Evolutionary conservation across 1,284 basidiomycete genomes (phyloP).

Genomic region (Ceratobasidium sp.): DNA sequence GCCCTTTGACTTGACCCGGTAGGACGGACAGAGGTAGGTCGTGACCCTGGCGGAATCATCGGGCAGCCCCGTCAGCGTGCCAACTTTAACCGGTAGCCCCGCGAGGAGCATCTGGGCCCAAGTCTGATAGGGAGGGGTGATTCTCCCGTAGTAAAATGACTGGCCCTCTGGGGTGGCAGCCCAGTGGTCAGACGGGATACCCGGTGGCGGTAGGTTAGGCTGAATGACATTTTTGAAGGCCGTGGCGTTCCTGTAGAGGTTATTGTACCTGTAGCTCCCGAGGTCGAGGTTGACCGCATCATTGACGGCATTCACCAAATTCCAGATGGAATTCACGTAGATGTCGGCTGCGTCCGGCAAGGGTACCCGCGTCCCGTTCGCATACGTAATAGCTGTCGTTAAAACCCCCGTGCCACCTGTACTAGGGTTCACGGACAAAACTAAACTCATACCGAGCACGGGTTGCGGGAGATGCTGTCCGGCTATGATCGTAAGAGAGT

Average conservation of each 20-base stretch:
- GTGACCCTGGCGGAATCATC: not conserved
- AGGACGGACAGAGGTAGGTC: constrained; percentile 31
- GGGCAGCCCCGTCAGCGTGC: not conserved
- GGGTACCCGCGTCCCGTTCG: not conserved
- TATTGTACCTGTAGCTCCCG: not conserved
- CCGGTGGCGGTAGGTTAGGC: not conserved
- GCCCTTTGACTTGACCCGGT: constrained; percentile 14
- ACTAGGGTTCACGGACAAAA: not conserved
- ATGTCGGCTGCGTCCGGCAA: not conserved
- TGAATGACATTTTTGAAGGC: not conserved
- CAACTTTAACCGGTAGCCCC: not conserved
- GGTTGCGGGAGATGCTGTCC: not conserved
- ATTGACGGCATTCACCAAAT: not conserved
- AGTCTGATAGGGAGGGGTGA: constrained; percentile 21
- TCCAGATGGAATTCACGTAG: not conserved
- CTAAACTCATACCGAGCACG: not conserved
- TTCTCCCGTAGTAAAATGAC: constrained; percentile 12
- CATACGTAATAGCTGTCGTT: not conserved
- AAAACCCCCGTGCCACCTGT: not conserved
- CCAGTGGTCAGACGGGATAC: not conserved
- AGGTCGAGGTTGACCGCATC: constrained; percentile 37
- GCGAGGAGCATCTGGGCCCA: constrained; percentile 31
- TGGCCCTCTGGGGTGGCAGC: not conserved
- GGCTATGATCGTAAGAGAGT: too few relatives aligned
- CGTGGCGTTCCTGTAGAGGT: constrained; percentile 22